phyloP scores from a whole-genome alignment of 495 filamentous ascomycete species.

The Penicillium arizonense region DNA sequence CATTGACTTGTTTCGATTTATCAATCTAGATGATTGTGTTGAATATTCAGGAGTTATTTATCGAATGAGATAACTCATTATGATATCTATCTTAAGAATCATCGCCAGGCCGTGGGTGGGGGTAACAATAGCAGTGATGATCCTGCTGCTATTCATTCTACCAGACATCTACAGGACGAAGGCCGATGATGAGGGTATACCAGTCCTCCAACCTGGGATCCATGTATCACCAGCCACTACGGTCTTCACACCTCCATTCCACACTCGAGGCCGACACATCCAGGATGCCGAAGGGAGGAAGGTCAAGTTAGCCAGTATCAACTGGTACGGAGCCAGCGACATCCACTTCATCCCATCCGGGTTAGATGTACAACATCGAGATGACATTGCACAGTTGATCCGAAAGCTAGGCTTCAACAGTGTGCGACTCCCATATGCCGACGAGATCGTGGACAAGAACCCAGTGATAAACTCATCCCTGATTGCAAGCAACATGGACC shows the following conservation, averaged over 20 bases:
- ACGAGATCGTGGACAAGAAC: slow-evolving; percentile 58
- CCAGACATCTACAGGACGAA: too few species aligned
- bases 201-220: not conserved
- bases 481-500: slow-evolving; percentile 52
- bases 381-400: slow-evolving; percentile 51
- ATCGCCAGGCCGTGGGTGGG: too few species aligned
- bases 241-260: slow-evolving; percentile 45
- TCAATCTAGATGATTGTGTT: too few species aligned
- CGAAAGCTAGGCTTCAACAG: slow-evolving; percentile 59
- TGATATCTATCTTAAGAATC: too few species aligned
- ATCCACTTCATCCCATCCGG: slow-evolving; percentile 59
- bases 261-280: slow-evolving; percentile 52
- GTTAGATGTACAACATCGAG: slow-evolving; percentile 55
- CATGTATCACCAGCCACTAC: not conserved
- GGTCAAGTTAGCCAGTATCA: slow-evolving; percentile 57
- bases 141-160: too few species aligned
- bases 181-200: too few species aligned
- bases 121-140: too few species aligned
- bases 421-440: slow-evolving; percentile 60
- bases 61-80: too few species aligned
- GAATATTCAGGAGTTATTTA: too few species aligned
- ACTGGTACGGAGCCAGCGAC: slow-evolving; percentile 65
- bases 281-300: slow-evolving; percentile 49
- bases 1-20: too few species aligned
- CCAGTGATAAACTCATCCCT: slow-evolving; percentile 46